These are phyloP conservation scores for Chlorophyllum brunneum DNA, from an alignment of 768 basidiomycete genomes.

Conservation along the genomic window DNA sequence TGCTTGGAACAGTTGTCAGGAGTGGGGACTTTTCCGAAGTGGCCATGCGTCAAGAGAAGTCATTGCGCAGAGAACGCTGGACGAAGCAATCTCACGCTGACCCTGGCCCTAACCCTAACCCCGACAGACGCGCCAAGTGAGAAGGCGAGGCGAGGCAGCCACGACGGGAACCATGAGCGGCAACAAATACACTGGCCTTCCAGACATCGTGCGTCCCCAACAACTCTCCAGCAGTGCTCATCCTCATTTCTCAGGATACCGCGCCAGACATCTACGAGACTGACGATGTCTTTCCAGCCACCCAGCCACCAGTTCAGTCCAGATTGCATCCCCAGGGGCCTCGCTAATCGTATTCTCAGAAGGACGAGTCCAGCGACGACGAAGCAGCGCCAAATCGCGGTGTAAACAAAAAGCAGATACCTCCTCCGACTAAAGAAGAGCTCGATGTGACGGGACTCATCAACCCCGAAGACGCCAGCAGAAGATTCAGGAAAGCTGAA, in stretches of 20 bases:
- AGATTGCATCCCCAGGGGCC: conserved; percentile 3
- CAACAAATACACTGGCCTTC: conserved; percentile 83
- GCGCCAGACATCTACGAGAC: conserved; percentile 93
- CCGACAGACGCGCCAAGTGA: neutral
- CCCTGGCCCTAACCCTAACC: conserved; percentile 4
- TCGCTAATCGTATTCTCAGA: conserved; percentile 30
- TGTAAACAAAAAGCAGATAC: conserved; percentile 31
- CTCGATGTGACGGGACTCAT: conserved; percentile 66
- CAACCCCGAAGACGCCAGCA: conserved; percentile 62
- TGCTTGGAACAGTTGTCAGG: neutral
- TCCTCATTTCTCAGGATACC: conserved; percentile 57
- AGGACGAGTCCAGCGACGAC: conserved; percentile 65
- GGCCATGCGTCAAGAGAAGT: neutral
- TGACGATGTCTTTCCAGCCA: conserved; percentile 63
- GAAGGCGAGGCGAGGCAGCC: neutral
- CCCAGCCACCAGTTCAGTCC: conserved; percentile 46
- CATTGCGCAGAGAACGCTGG: too few relatives aligned
- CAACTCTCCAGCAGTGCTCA: conserved; percentile 8
- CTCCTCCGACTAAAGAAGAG: conserved; percentile 51
- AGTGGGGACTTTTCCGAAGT: conserved; percentile 4
- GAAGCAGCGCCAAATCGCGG: conserved; percentile 45
- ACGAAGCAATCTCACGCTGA: neutral
- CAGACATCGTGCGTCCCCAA: conserved; percentile 74
- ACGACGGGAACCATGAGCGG: conserved; percentile 42
- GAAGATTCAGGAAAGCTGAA: conserved; percentile 71